Conservation (phyloP, 371 early-diverging fungal species). For the Mucor racemosus region DNA sequence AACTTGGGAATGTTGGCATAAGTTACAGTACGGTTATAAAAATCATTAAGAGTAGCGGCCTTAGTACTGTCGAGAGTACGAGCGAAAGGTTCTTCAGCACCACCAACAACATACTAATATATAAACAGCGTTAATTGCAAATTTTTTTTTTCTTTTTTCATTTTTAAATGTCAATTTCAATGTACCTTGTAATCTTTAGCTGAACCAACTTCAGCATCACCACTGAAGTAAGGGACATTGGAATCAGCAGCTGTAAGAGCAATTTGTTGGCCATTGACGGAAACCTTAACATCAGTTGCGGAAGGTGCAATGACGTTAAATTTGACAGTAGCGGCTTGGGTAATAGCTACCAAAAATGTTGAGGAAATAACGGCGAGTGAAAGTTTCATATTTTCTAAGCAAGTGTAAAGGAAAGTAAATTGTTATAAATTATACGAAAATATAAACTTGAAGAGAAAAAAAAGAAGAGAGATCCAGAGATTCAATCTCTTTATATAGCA, state of each 20-base stretch:
- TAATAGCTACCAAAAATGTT: conserved; percentile 26
- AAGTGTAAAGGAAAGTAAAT: conserved; percentile 15
- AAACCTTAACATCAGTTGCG: conserved; percentile 50
- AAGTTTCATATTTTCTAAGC: conserved; percentile 27
- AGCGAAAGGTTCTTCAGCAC: conserved; percentile 50
- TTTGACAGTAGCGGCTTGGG: conserved; percentile 45
- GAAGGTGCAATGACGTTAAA: conserved; percentile 62
- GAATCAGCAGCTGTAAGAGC: conserved; percentile 46
- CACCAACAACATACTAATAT: conserved; percentile 50
- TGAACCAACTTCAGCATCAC: conserved; percentile 42
- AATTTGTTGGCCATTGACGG: conserved; percentile 47
- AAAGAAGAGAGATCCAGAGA: conserved; percentile 1
- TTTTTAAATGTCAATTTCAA: neutral
- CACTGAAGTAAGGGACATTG: conserved; percentile 51
- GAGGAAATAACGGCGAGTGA: conserved; percentile 28
- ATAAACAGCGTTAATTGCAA: neutral
- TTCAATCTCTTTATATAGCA: conserved; percentile 8
- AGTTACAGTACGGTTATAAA: conserved; percentile 52
- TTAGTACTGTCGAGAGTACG: conserved; percentile 41
- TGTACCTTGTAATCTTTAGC: conserved; percentile 48
- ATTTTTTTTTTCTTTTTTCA: neutral
- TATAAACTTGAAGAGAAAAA: conserved; percentile 13
- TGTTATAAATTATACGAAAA: conserved; percentile 7
- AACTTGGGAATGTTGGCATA: conserved; percentile 60
- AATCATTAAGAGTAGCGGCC: conserved; percentile 53